Percentiles rank a stretch among this genome's conserved stretches.
These are phyloP conservation scores for Cladosporium sp. DNA, from an alignment of 2,329 filamentous ascomycete genomes.

Conservation along the genomic window DNA sequence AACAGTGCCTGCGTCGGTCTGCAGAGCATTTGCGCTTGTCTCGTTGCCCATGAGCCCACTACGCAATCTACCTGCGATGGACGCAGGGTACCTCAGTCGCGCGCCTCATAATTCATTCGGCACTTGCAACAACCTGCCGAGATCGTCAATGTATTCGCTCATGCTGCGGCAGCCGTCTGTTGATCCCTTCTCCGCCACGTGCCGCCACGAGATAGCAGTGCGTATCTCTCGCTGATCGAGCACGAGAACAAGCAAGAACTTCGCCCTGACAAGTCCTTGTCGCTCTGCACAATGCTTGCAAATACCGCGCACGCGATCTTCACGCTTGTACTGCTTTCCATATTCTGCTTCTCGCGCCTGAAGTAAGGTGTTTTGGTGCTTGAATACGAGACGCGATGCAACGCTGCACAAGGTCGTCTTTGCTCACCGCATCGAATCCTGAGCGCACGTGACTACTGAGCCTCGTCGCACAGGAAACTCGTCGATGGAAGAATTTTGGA, in stretches of 20 bases:
- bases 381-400: background rate
- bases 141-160: background rate
- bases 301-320: background rate
- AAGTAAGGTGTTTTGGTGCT: background rate
- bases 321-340: background rate
- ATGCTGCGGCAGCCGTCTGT: background rate
- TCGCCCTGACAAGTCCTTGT: background rate
- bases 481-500: too few relatives aligned
- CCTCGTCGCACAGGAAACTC: too few relatives aligned
- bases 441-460: background rate
- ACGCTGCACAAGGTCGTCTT: background rate
- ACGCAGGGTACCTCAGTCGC: background rate
- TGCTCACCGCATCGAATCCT: background rate
- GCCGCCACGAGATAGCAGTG: background rate
- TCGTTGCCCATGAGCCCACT: background rate
- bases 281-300: background rate
- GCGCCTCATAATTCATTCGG: background rate
- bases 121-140: background rate
- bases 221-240: background rate
- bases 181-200: background rate
- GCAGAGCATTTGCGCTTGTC: background rate
- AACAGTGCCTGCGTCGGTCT: background rate
- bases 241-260: background rate
- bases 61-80: background rate
- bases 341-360: background rate